Evolutionary conservation across 768 basidiomycete genomes (phyloP).

Genomic region (Suillus plorans): DNA sequence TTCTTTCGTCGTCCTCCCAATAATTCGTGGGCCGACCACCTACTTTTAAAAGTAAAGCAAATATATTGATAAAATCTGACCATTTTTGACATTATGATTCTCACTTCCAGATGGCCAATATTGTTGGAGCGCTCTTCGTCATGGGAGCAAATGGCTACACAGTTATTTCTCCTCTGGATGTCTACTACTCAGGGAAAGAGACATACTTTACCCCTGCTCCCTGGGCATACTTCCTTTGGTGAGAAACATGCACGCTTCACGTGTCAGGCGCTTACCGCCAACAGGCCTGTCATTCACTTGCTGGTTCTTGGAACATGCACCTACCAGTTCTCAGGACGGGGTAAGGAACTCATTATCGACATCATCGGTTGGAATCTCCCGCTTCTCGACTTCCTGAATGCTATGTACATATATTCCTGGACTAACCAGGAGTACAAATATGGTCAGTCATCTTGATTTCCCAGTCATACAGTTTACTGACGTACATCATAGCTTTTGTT

Average conservation of each 20-base stretch:
- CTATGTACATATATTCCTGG: slow-evolving; percentile 65
- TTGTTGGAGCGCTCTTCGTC: slow-evolving; percentile 54
- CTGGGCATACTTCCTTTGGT: slow-evolving; percentile 66
- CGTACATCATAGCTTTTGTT: slow-evolving; percentile 29
- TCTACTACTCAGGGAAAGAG: slow-evolving; percentile 49
- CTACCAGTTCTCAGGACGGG: slow-evolving; percentile 56
- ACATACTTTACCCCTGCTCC: slow-evolving; percentile 70
- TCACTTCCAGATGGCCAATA: slow-evolving; percentile 46
- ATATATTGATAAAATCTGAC: neutral
- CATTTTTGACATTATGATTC: slow-evolving; percentile 8
- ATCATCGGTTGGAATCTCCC: slow-evolving; percentile 68
- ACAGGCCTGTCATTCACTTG: slow-evolving; percentile 61
- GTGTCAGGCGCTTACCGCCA: neutral
- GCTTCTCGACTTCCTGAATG: slow-evolving; percentile 61
- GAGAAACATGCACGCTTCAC: slow-evolving; percentile 13
- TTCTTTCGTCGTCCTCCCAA: slow-evolving; percentile 18
- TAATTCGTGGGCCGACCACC: slow-evolving; percentile 44
- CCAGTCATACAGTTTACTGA: slow-evolving; percentile 10
- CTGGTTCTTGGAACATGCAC: slow-evolving; percentile 65
- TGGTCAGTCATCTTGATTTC: slow-evolving; percentile 25
- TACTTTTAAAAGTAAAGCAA: slow-evolving; percentile 51
- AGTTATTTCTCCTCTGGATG: slow-evolving; percentile 51
- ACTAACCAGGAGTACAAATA: slow-evolving; percentile 48
- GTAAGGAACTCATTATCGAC: slow-evolving; percentile 58
- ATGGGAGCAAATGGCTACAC: slow-evolving; percentile 63